phyloP scores from a whole-genome alignment of 441 rosid genomes.

The Metrosideros polymorpha region DNA sequence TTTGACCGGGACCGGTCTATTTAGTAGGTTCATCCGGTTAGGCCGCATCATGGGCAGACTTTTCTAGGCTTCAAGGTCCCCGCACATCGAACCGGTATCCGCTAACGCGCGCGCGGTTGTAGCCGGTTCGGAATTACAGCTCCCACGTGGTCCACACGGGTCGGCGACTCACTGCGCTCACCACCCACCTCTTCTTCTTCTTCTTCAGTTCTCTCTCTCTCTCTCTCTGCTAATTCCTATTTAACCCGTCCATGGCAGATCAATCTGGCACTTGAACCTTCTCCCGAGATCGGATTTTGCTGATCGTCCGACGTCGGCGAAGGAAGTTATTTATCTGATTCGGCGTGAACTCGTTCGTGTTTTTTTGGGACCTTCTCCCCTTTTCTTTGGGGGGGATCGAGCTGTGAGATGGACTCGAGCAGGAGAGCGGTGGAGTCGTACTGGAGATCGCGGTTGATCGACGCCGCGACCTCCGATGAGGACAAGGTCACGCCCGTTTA shows the following conservation, averaged over 20 bases:
- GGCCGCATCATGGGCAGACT: neutral
- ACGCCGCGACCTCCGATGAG: constrained; percentile 86
- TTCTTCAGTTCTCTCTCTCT: neutral
- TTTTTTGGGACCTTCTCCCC: neutral
- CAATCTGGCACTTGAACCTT: neutral
- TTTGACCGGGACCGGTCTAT: neutral
- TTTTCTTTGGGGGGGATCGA: neutral
- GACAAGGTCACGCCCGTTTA: constrained; percentile 90
- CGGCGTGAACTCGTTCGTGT: neutral
- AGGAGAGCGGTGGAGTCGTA: constrained; percentile 98
- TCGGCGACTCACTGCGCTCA: neutral
- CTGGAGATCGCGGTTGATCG: constrained; percentile 95
- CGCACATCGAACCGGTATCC: neutral
- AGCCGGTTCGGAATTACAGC: neutral
- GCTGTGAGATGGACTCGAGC: constrained; percentile 73
- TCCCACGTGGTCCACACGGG: neutral
- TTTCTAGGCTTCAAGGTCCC: neutral
- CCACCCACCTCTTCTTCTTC: neutral
- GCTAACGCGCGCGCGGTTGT: neutral
- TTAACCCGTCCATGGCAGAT: too few species aligned
- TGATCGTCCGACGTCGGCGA: neutral
- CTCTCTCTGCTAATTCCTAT: neutral
- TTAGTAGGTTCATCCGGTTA: neutral
- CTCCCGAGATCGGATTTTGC: neutral
- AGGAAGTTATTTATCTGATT: neutral